These are phyloP conservation scores for Kwoniella dendrophila DNA, from an alignment of 768 basidiomycete species.

Conservation along the genomic window DNA sequence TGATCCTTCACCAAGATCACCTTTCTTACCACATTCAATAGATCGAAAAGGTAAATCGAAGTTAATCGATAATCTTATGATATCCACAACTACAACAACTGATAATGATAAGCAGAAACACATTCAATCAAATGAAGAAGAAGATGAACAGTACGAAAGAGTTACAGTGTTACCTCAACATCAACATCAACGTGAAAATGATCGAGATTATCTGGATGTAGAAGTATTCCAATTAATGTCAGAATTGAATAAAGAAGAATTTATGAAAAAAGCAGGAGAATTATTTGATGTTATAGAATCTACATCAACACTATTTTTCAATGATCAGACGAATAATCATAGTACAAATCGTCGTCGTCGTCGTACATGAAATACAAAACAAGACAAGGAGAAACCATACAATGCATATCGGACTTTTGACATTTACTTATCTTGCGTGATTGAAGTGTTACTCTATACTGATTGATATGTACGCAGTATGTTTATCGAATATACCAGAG, in stretches of 20 bases:
- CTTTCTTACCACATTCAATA: slow-evolving; percentile 15
- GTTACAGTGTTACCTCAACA: not conserved
- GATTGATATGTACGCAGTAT: too few species aligned
- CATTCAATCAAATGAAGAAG: too few species aligned
- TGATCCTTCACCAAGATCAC: too few species aligned
- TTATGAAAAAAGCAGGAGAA: slow-evolving; percentile 6
- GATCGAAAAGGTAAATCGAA: not conserved
- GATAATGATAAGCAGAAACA: not conserved
- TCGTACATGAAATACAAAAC: too few species aligned
- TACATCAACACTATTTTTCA: not conserved
- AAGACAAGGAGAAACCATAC: too few species aligned
- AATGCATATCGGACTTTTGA: too few species aligned
- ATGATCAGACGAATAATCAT: not conserved
- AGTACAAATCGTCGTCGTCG: too few species aligned
- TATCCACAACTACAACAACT: not conserved
- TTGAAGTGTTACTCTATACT: too few species aligned
- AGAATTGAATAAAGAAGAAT: not conserved
- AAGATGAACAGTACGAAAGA: too few species aligned
- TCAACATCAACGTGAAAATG: not conserved
- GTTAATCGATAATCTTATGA: not conserved
- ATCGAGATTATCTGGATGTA: not conserved
- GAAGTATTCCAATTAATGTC: not conserved
- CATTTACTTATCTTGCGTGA: too few species aligned
- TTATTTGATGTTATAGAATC: slow-evolving; percentile 12
- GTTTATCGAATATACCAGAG: too few species aligned